Evolutionary conservation across 345 rosid genomes (phyloP).

Genomic region (Rhizophora apiculata): DNA sequence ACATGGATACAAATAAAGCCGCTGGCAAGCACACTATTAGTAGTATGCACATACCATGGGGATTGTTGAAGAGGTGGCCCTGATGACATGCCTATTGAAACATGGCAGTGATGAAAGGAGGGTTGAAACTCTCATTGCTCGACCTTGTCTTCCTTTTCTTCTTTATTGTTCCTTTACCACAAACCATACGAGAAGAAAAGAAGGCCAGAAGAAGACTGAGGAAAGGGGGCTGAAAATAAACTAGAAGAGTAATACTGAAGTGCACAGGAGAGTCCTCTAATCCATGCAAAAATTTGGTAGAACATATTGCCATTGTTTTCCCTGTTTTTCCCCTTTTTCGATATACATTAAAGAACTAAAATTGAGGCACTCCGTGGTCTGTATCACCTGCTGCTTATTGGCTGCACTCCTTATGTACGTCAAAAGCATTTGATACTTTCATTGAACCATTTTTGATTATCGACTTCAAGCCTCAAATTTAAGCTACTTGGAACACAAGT

Average conservation of each 20-base stretch:
- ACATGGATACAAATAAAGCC: no score
- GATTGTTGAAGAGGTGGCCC: conserved; percentile 19
- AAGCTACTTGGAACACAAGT: no score
- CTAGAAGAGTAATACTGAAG: background rate
- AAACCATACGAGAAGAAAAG: background rate
- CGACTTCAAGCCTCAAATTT: no score
- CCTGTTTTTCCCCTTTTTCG: background rate
- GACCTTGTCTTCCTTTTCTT: conserved; percentile 15
- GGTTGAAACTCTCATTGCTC: conserved; percentile 52
- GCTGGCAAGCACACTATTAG: background rate
- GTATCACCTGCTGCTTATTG: background rate
- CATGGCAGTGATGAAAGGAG: conserved; percentile 42
- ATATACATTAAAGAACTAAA: background rate
- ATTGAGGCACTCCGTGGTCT: background rate
- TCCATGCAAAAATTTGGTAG: conserved; percentile 39
- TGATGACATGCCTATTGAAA: conserved; percentile 31
- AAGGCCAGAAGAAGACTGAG: background rate
- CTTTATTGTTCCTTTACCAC: background rate
- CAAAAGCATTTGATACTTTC: background rate
- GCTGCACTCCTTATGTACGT: background rate
- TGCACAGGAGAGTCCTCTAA: conserved; percentile 22
- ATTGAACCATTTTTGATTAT: no score
- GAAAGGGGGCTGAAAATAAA: conserved; percentile 1
- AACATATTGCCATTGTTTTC: conserved; percentile 49
- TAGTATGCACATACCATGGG: conserved; percentile 38